These are phyloP conservation scores for Chaetomiaceae sp. DNA, from an alignment of 2,329 filamentous ascomycete species.

Conservation along the genomic window DNA sequence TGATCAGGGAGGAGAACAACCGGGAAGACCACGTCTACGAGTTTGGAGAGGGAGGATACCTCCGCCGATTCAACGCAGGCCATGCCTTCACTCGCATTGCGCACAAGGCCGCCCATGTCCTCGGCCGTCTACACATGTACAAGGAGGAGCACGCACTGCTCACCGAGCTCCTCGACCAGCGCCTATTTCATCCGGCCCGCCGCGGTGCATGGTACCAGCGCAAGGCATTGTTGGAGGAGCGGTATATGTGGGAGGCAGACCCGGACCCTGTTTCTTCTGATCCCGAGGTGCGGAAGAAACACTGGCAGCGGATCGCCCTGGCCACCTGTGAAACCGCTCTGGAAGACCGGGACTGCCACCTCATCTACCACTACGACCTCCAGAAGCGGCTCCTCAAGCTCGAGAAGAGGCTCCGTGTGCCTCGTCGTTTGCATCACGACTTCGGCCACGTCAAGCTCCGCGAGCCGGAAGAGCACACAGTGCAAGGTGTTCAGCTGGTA, in stretches of 20 bases:
- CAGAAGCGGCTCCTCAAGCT: slow-evolving; percentile 92
- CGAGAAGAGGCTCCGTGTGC: slow-evolving; percentile 76
- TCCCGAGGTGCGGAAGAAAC: slow-evolving; percentile 61
- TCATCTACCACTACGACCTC: slow-evolving; percentile 90
- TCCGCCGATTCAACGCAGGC: slow-evolving; percentile 83
- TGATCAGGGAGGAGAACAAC: slow-evolving; percentile 68
- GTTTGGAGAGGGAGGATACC: slow-evolving; percentile 79
- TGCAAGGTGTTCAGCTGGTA: slow-evolving; percentile 75
- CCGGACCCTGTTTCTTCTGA: slow-evolving; percentile 37
- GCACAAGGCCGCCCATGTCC: slow-evolving; percentile 76
- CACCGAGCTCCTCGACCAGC: slow-evolving; percentile 70
- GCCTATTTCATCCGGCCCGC: slow-evolving; percentile 77
- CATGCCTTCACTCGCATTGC: slow-evolving; percentile 93
- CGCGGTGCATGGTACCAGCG: slow-evolving; percentile 94
- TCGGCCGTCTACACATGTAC: slow-evolving; percentile 80
- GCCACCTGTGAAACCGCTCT: slow-evolving; percentile 81
- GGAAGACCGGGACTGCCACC: slow-evolving; percentile 81
- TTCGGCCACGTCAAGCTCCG: slow-evolving; percentile 80
- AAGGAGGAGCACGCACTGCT: slow-evolving; percentile 70
- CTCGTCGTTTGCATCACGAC: slow-evolving; percentile 83
- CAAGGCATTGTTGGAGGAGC: slow-evolving; percentile 89
- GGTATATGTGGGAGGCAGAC: slow-evolving; percentile 73
- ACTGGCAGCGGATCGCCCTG: slow-evolving; percentile 75
- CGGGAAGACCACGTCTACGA: slow-evolving; percentile 77
- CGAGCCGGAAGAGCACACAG: slow-evolving; percentile 68